These are phyloP conservation scores for Gentiana straminea DNA, from an alignment of 257 asterid species.

Conservation along the genomic window DNA sequence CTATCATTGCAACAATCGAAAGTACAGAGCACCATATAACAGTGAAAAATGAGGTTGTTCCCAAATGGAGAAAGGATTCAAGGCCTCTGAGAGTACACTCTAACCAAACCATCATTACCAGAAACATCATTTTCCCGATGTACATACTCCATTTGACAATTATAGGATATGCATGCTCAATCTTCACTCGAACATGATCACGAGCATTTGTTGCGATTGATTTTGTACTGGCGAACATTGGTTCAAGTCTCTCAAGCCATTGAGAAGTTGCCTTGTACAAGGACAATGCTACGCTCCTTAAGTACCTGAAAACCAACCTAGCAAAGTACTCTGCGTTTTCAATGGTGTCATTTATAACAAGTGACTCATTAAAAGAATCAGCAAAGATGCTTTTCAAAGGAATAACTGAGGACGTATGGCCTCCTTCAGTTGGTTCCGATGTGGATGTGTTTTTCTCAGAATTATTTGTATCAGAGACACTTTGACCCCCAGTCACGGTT, in stretches of 20 bases:
- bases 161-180: conserved; percentile 56
- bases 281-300: conserved; percentile 40
- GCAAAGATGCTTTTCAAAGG: conserved; percentile 17
- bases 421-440: conserved; percentile 27
- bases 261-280: conserved; percentile 44
- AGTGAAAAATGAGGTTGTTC: conserved; percentile 78
- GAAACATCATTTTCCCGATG: conserved; percentile 52
- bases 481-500: conserved; percentile 16
- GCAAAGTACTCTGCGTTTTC: conserved; percentile 39
- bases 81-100: conserved; percentile 83
- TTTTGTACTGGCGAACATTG: conserved; percentile 29
- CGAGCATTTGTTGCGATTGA: conserved; percentile 25
- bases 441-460: conserved; percentile 21
- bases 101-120: conserved; percentile 78
- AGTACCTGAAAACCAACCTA: conserved; percentile 36
- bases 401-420: conserved; percentile 14
- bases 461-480: conserved; percentile 24
- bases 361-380: conserved; percentile 17
- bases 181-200: conserved; percentile 43
- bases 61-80: conserved; percentile 81
- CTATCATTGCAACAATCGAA: conserved; percentile 53
- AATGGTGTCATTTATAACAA: conserved; percentile 16
- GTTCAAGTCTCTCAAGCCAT: conserved; percentile 65
- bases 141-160: conserved; percentile 54
- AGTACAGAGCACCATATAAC: conserved; percentile 74